A percentile compares a stretch with the other conserved stretches of the same genome.
These are phyloP conservation scores for Hansenula sp. DNA, from an alignment of 1,139 yeast genomes.

Conservation along the genomic window DNA sequence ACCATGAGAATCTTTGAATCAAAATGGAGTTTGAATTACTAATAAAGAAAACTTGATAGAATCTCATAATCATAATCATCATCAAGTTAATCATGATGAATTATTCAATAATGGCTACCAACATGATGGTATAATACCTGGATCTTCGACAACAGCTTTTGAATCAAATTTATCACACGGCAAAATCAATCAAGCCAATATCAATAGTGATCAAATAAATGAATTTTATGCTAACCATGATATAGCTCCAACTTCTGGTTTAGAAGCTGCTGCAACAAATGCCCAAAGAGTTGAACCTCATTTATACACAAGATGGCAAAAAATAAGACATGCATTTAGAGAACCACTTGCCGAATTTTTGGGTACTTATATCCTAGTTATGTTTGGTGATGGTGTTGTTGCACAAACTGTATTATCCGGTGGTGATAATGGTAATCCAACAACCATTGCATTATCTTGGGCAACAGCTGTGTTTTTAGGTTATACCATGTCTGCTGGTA, in stretches of 20 bases:
- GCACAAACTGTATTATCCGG: conserved; percentile 37
- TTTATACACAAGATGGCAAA: conserved; percentile 19
- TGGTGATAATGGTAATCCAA: conserved; percentile 35
- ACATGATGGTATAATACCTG: background rate
- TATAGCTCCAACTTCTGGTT: conserved; percentile 23
- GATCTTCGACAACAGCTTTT: conserved; percentile 1
- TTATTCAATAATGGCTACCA: background rate
- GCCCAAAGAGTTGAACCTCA: conserved; percentile 7
- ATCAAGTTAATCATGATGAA: background rate
- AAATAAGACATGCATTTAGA: conserved; percentile 23
- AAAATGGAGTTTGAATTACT: background rate
- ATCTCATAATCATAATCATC: background rate
- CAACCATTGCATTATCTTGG: conserved; percentile 42
- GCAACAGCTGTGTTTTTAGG: conserved; percentile 50
- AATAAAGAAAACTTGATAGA: background rate
- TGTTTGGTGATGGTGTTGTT: conserved; percentile 43
- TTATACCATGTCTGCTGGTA: conserved; percentile 37
- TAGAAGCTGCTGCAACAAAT: conserved; percentile 23
- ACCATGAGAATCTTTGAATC: too few species aligned
- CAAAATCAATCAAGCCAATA: too few species aligned
- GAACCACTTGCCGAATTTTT: conserved; percentile 40
- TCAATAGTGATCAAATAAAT: background rate
- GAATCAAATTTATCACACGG: background rate
- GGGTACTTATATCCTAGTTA: conserved; percentile 40
- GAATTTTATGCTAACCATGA: conserved; percentile 5